Evolutionary conservation across 805 yeast species (phyloP).

Genomic region (Lachancea dasiensis): DNA sequence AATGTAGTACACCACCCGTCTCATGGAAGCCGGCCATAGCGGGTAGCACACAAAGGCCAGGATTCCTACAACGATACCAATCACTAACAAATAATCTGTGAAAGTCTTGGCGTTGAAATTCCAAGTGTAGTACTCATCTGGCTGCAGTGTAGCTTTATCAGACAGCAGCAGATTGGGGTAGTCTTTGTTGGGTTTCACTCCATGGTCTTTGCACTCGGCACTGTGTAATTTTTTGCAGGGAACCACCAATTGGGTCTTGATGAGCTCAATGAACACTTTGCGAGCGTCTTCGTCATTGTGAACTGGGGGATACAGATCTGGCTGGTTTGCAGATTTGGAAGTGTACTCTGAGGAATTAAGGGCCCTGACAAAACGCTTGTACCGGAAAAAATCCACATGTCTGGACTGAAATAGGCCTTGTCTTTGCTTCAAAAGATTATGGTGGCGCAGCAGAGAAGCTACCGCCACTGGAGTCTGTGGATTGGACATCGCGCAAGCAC

Average conservation of each 20-base stretch:
- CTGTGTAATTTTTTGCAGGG: constrained; percentile 74
- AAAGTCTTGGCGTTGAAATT: constrained; percentile 59
- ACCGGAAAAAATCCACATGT: constrained; percentile 77
- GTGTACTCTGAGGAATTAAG: constrained; percentile 67
- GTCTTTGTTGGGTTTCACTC: constrained; percentile 55
- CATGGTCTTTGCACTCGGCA: constrained; percentile 54
- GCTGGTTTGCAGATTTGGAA: constrained; percentile 43
- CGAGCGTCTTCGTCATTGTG: constrained; percentile 50
- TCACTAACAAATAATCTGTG: constrained; percentile 36
- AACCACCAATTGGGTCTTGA: constrained; percentile 64
- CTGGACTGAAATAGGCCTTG: constrained; percentile 69
- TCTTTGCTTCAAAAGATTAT: constrained; percentile 68
- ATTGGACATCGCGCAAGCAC: constrained; percentile 23
- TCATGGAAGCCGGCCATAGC: constrained; percentile 89
- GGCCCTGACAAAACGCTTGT: constrained; percentile 77
- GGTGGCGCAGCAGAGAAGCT: constrained; percentile 64
- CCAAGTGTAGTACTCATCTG: constrained; percentile 81
- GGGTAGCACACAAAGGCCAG: constrained; percentile 77
- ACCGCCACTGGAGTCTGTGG: constrained; percentile 57
- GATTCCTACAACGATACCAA: constrained; percentile 50
- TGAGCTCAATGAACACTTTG: constrained; percentile 57
- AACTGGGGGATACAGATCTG: constrained; percentile 44
- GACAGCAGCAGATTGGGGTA: constrained; percentile 54
- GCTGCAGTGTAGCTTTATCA: constrained; percentile 52
- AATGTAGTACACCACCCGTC: constrained; percentile 84